Base-by-base conservation (phyloP, 1,284 basidiomycete genomes). In the Cryptococcus floricola region DNA sequence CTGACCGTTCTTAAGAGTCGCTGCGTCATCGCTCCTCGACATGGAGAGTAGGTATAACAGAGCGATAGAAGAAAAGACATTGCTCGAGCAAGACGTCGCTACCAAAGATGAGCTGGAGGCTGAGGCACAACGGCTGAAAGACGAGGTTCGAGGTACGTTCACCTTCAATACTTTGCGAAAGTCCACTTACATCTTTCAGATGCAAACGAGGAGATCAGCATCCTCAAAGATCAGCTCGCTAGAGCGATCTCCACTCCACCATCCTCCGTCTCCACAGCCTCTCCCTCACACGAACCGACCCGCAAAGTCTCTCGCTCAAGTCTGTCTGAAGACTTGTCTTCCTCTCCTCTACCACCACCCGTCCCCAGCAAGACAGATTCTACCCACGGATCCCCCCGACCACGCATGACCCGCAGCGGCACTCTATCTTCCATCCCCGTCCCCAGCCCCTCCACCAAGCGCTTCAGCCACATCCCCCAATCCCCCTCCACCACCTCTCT, bases 51-150 rank as follows among this genome's bases (percentile, higher is more conserved):
- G 88, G 72, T 97, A 98, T 79, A 87, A 92, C 62, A 84, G 86
- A 58, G 88, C 89, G 1, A 81, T 98, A 50, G 96, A 99, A 76
- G 91, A 97, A 79, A 98, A 97, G 77, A 97, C 96, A 48, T 78
- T 98, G 45, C 81, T 98, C 37, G 96, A 99, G 75, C 91, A 98
- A 66, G 96, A 99, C 72, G 80, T 98, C n/a, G 79, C 97, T 44
- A 88, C 88, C 74, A 95, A 94, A 77, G 87, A 90, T 4, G 86
- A 82, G 60, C 73, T 97, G 39, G 93, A 98, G 71, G 94, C 96
- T 74, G 90, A 96, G 69, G 85, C 83, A 51, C 96, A 98, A 76
- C 82, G 96, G 44, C 76, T 96, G 55, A 93, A 87, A 75, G 96
- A 98, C 71, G 93, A 98, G 71, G 78, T 98, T 34, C 80, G 93